Conservation (phyloP, 208 protist genomes). For the Trypanosoma avium region DNA sequence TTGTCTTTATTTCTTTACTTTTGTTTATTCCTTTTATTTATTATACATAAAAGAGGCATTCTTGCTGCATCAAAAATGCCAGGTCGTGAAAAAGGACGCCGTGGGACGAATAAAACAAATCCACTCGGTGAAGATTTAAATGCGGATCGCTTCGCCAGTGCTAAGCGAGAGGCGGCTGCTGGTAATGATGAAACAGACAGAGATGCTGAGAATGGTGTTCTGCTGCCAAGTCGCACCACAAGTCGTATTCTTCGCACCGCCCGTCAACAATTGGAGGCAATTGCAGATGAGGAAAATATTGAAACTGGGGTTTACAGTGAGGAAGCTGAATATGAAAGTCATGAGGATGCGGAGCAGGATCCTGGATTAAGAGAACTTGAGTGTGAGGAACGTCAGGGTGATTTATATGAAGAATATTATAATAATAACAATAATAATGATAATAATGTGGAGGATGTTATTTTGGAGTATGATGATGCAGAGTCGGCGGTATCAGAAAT, state of each 20-base stretch:
- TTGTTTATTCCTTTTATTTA: too few relatives aligned
- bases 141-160: slow-evolving; percentile 77
- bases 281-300: slow-evolving; percentile 43
- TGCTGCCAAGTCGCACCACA: slow-evolving; percentile 72
- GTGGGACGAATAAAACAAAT: slow-evolving; percentile 51
- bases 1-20: neutral
- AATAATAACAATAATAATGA: slow-evolving; percentile 55
- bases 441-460: slow-evolving; percentile 44
- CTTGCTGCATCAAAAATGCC: slow-evolving; percentile 36
- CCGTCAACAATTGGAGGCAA: slow-evolving; percentile 61
- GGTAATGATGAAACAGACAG: slow-evolving; percentile 34
- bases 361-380: slow-evolving; percentile 7
- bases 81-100: slow-evolving; percentile 44
- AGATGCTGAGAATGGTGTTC: slow-evolving; percentile 44
- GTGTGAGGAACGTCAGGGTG: neutral
- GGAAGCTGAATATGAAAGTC: neutral
- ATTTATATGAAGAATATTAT: neutral
- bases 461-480: slow-evolving; percentile 74
- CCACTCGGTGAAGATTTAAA: slow-evolving; percentile 79
- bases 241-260: slow-evolving; percentile 79
- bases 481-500: slow-evolving; percentile 83
- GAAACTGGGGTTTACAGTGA: neutral
- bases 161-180: slow-evolving; percentile 30
- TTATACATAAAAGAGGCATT: too few relatives aligned
- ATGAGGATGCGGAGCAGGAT: slow-evolving; percentile 7